Base-by-base conservation (phyloP, 164 flowering plant genomes). In the Nymphaea thermarum region DNA sequence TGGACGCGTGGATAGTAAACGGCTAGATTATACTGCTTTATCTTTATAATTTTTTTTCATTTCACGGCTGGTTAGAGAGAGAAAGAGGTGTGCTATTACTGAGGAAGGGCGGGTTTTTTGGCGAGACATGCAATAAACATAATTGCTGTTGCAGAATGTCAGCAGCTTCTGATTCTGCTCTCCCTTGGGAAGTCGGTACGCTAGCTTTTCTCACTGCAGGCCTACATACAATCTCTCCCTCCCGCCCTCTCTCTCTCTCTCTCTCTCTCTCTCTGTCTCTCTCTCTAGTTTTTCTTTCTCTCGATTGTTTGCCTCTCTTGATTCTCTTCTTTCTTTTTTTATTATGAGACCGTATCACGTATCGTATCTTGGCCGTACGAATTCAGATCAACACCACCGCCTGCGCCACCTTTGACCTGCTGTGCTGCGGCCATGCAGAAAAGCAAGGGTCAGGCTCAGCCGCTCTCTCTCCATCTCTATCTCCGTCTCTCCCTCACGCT, bases 1-100 rank as follows among this genome's bases (percentile, higher is more conserved):
- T 12, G 75, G 83, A 76, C 81, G 78, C 81, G 81, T 77, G 84
- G 68, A 70, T 43, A 18, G 81, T 60, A 75, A 25, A 75, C 80
- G 80, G 83, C 78, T 82, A 69, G 41, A 25, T 67, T 65, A 64
- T 62, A 51, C 73, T 79, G 78, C 79, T 3, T 73, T 43, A 66
- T 68, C 57, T 69, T 68, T 60, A 44, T 42, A 59, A 43, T 65
- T 65, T 59, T 43, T 44, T 43, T 8, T n/a, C 43, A 43, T 41
- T 60, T 68, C 36, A 66, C 36, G 59, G 65, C 65, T 66, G 18
- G 25, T 42, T 62, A 44, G 44, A 43, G 59, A 44, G 36, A 25
- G 36, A 25, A 0, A 25, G 36, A 25, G 36, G 16, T 16, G 8
- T 43, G 43, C 60, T 17, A 71, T 60, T 62, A 4, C 44, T 71